Percentiles rank a stretch among this genome's conserved stretches.
These are phyloP conservation scores for Fraxinus cuspidata DNA, from an alignment of 257 asterid genomes.

Conservation along the genomic window DNA sequence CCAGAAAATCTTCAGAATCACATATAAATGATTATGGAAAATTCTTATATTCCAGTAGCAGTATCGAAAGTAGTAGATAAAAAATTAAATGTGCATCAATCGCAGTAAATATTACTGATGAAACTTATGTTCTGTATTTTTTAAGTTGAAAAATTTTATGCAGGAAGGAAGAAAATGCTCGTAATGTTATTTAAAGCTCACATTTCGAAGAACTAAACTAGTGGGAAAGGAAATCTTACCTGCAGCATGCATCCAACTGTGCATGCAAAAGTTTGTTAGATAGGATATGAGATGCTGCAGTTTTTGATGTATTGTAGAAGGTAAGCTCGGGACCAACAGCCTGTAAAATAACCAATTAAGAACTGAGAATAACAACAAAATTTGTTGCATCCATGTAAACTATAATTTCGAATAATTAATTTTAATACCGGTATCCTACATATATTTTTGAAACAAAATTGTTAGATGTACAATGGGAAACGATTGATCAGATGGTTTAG, in stretches of 20 bases:
- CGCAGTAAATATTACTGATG: neutral
- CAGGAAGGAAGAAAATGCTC: neutral
- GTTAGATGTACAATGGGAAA: neutral
- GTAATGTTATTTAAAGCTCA: neutral
- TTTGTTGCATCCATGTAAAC: neutral
- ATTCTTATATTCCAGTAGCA: neutral
- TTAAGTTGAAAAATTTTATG: neutral
- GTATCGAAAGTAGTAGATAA: neutral
- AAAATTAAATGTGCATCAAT: neutral
- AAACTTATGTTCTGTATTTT: neutral
- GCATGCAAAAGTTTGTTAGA: slow-evolving; percentile 90
- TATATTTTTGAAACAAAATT: no score
- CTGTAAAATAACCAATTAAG: slow-evolving; percentile 39
- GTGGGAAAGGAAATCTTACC: slow-evolving; percentile 43
- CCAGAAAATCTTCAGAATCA: neutral
- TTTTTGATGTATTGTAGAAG: slow-evolving; percentile 75
- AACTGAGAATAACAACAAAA: neutral
- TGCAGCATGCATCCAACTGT: slow-evolving; percentile 87
- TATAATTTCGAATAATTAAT: no score
- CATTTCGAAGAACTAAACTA: neutral
- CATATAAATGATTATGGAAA: neutral
- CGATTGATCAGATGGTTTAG: neutral
- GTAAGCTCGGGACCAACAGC: slow-evolving; percentile 98
- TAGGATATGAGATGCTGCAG: slow-evolving; percentile 54
- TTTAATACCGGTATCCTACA: neutral